Percentiles rank a stretch among this genome's conserved stretches.
These are phyloP conservation scores for Colletotrichum limetticola DNA, from an alignment of 2,329 filamentous ascomycete genomes.

Conservation along the genomic window DNA sequence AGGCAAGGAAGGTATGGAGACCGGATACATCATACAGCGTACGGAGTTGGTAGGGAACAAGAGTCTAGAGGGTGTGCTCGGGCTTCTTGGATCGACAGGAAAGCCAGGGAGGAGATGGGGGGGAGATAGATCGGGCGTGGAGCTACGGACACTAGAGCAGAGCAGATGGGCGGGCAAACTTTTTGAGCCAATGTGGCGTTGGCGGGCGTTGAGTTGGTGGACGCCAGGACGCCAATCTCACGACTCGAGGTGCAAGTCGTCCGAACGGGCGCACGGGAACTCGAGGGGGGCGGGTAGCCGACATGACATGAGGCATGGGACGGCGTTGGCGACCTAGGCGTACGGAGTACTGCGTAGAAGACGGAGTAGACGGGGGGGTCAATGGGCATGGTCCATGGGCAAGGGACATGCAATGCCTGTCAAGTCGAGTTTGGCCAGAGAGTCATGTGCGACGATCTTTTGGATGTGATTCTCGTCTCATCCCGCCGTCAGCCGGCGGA, in stretches of 20 bases:
- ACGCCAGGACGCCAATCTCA: constrained; percentile 26
- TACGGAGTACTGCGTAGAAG: too few relatives aligned
- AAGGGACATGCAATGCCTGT: constrained; percentile 3
- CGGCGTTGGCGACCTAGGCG: too few relatives aligned
- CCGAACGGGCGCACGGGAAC: constrained; percentile 32
- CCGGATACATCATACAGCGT: not conserved
- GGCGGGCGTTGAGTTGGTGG: constrained; percentile 2
- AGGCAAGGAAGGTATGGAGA: too few relatives aligned
- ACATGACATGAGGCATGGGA: constrained; percentile 17
- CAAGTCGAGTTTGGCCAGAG: constrained; percentile 11
- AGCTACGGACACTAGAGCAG: not conserved
- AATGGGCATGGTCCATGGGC: not conserved
- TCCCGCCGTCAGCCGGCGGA: not conserved
- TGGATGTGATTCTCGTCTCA: not conserved
- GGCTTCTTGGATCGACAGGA: not conserved
- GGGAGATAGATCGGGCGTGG: not conserved
- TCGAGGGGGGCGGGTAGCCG: constrained; percentile 18
- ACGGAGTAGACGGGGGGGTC: too few relatives aligned
- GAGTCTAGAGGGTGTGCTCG: not conserved
- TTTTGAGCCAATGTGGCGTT: constrained; percentile 18
- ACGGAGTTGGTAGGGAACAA: not conserved
- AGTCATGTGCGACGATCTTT: constrained; percentile 11
- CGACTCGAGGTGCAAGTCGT: constrained; percentile 8
- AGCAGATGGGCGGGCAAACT: not conserved
- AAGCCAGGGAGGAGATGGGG: not conserved